A percentile compares a stretch with the other conserved stretches of the same genome.
phyloP scores from a whole-genome alignment of 495 filamentous ascomycete species.

The Letharia columbiana region DNA sequence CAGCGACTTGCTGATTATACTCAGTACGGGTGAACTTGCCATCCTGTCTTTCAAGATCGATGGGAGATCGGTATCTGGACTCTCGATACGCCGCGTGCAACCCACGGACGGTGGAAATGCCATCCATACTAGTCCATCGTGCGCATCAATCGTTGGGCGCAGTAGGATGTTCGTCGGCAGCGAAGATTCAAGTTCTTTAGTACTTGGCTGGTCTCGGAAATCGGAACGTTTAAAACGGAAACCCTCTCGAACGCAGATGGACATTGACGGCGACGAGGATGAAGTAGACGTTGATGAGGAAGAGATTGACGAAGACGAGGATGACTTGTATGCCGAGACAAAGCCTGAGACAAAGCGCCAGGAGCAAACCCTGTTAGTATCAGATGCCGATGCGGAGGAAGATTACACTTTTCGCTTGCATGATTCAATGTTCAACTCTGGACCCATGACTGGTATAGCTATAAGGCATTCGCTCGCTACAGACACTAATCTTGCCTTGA shows the following conservation, averaged over 20 bases:
- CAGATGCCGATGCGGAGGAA: conserved; percentile 20
- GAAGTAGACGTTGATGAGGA: conserved; percentile 42
- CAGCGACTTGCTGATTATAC: conserved; percentile 76
- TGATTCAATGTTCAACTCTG: conserved; percentile 67
- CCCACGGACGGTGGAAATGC: conserved; percentile 50
- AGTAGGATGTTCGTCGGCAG: conserved; percentile 79
- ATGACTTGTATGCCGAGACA: conserved; percentile 58
- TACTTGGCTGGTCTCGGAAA: conserved; percentile 70
- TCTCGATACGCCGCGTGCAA: conserved; percentile 56
- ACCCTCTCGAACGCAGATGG: conserved; percentile 36
- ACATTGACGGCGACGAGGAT: conserved; percentile 41
- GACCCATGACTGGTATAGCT: conserved; percentile 64
- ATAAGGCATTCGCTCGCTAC: conserved; percentile 42
- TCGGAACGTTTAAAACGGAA: conserved; percentile 38
- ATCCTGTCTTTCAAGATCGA: conserved; percentile 79
- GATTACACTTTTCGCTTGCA: conserved; percentile 67
- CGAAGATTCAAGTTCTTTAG: conserved; percentile 70
- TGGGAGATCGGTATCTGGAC: conserved; percentile 84
- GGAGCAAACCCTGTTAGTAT: conserved; percentile 1
- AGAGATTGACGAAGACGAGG: conserved; percentile 53
- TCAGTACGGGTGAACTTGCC: conserved; percentile 65
- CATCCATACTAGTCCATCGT: conserved; percentile 57
- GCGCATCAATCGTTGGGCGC: conserved; percentile 55
- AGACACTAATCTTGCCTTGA: conserved; percentile 31
- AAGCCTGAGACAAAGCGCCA: conserved; percentile 21